A percentile compares a stretch with the other conserved stretches of the same genome.
Evolutionary conservation across 495 filamentous ascomycete species (phyloP).

Genomic region (Tuber melanosporum): DNA sequence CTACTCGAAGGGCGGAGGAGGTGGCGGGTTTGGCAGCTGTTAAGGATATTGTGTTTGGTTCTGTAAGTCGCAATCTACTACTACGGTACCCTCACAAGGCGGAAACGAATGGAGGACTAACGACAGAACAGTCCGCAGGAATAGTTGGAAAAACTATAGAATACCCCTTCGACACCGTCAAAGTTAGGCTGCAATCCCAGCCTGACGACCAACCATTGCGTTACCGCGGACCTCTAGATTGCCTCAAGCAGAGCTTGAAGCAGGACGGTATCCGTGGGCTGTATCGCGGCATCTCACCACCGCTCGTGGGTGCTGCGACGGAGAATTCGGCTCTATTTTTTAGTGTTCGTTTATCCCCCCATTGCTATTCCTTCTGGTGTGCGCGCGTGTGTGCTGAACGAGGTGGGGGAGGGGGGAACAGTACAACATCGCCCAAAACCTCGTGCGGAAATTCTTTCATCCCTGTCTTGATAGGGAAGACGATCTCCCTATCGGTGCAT

Average conservation of each 20-base stretch:
- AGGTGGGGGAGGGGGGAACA: conserved; percentile 19
- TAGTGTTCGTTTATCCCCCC: conserved; percentile 48
- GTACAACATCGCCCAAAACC: conserved; percentile 63
- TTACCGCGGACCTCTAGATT: conserved; percentile 85
- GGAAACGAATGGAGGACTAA: conserved; percentile 7
- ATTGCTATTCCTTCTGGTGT: not conserved
- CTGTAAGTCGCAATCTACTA: conserved; percentile 51
- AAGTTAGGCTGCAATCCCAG: conserved; percentile 76
- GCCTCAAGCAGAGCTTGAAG: conserved; percentile 76
- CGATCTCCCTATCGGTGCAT: conserved; percentile 60
- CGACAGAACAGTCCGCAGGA: conserved; percentile 60
- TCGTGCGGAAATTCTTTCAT: conserved; percentile 55
- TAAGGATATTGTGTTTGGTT: conserved; percentile 78
- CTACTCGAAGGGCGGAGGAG: conserved; percentile 26
- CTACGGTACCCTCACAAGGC: conserved; percentile 4
- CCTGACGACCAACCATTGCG: conserved; percentile 72
- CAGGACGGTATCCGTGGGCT: conserved; percentile 67
- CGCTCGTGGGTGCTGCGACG: conserved; percentile 80
- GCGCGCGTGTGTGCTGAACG: not conserved
- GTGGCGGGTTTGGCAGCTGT: conserved; percentile 60
- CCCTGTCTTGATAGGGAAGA: conserved; percentile 51
- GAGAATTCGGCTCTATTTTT: conserved; percentile 95
- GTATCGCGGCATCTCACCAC: conserved; percentile 90
- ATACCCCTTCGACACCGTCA: conserved; percentile 97
- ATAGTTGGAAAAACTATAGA: conserved; percentile 93